Percentiles rank a stretch among this genome's conserved stretches.
These are phyloP conservation scores for Nevesoporus exiguus DNA, from an alignment of 768 basidiomycete species.

Conservation along the genomic window DNA sequence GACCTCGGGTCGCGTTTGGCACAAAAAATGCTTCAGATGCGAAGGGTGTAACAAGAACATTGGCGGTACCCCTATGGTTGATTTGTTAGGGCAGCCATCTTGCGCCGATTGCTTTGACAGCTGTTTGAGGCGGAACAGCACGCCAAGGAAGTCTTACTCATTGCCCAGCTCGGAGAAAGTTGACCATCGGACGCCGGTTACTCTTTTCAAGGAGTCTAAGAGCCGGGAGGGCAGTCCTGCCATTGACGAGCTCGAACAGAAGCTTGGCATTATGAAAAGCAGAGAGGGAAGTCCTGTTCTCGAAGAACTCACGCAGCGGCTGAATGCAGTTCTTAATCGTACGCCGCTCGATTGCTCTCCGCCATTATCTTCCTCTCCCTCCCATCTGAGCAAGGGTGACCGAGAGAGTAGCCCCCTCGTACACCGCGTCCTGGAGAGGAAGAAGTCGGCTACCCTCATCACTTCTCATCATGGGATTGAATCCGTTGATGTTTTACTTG, in stretches of 20 bases:
- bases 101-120: conserved; percentile 80
- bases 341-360: conserved; percentile 30
- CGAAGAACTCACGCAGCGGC: conserved; percentile 46
- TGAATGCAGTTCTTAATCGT: conserved; percentile 40
- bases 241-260: conserved; percentile 61
- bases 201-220: conserved; percentile 39
- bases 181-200: conserved; percentile 42
- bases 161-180: conserved; percentile 23
- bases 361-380: conserved; percentile 24
- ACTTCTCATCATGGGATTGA: conserved; percentile 6
- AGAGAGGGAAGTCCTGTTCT: conserved; percentile 54
- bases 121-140: conserved; percentile 56
- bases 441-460: conserved; percentile 12
- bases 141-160: conserved; percentile 40
- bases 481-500: neutral
- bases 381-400: conserved; percentile 14
- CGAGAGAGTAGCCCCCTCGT: conserved; percentile 29
- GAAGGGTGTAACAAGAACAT: conserved; percentile 69
- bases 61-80: conserved; percentile 74
- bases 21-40: conserved; percentile 78
- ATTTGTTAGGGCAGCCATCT: conserved; percentile 76
- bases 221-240: conserved; percentile 56
- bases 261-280: conserved; percentile 52
- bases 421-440: conserved; percentile 22
- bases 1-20: conserved; percentile 69